Percentiles rank a stretch among this genome's conserved stretches.
Conservation (phyloP, 2,329 filamentous ascomycete genomes). For the Xylariaceae sp. region DNA sequence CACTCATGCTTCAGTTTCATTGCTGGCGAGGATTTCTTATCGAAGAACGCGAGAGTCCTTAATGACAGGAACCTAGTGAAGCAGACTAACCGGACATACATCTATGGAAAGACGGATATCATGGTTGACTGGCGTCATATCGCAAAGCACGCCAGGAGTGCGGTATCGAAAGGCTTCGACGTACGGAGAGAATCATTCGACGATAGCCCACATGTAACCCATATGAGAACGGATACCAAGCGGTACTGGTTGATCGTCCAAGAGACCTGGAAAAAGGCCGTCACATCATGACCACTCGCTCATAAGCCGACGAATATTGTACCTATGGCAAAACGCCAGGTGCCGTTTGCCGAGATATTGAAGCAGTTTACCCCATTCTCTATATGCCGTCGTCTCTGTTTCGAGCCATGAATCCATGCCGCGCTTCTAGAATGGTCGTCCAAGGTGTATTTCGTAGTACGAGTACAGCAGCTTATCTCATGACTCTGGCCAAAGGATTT, state of each 20-base stretch:
- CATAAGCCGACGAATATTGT: not conserved
- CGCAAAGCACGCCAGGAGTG: slow-evolving; percentile 43
- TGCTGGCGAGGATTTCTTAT: slow-evolving; percentile 31
- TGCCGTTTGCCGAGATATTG: not conserved
- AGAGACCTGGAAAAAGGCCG: slow-evolving; percentile 40
- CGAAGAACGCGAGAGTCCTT: slow-evolving; percentile 35
- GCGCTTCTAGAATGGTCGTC: no score
- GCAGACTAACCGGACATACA: slow-evolving; percentile 45
- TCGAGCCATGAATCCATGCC: no score
- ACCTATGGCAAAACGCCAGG: not conserved
- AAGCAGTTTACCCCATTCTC: no score
- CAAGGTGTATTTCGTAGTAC: no score
- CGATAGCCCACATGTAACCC: slow-evolving; percentile 47
- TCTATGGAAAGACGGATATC: slow-evolving; percentile 46
- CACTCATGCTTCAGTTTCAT: slow-evolving; percentile 30
- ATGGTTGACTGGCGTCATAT: slow-evolving; percentile 45
- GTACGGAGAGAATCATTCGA: slow-evolving; percentile 44
- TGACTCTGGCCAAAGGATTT: no score
- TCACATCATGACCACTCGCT: not conserved
- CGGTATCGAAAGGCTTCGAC: slow-evolving; percentile 36
- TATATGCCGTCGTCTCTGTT: no score
- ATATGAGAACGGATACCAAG: slow-evolving; percentile 40
- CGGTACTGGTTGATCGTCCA: slow-evolving; percentile 48
- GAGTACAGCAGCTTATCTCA: no score
- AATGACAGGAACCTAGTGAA: slow-evolving; percentile 34